Evolutionary conservation across 208 protist genomes (phyloP), one percentile per base, ranked within the genome.

Genomic region (Trypanosoma lewisi): DNA sequence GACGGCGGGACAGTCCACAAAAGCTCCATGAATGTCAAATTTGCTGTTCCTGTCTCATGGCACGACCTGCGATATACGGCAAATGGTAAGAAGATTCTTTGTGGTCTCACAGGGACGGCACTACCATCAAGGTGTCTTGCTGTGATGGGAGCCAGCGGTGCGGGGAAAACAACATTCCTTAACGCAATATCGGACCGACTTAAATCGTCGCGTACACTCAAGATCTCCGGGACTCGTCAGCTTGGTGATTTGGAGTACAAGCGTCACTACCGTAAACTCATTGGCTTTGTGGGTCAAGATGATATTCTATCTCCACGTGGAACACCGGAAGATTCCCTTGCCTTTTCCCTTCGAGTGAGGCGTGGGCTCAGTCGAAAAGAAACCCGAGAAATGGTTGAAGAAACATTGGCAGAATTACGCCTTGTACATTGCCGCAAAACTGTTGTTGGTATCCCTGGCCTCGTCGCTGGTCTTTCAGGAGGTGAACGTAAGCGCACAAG

Each of bases 161-260:
- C 89, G 31, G 89, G 89, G 54, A 96, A 96, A 73, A 93, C 89
- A 48, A 94, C 88, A 12, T 89, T 94, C 69, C 75, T 96, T 31
- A 91, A 92, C 63, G 85, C 85, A 34, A 73, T 95, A 33, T 82
- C 74, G 50, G 84, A 91, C 45, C 78, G 81, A 14, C 80, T 95
- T 7, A 66, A 77, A 39, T 61, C 61, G 1, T 63, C 55, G 34
- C 48, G 63, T 28, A 58, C 71, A n/a, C 54, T 77, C 19, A 78
- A 78, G 58, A 53, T 93, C 37, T 59, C 54, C 16, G 86, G 85
- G 23, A 70, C 66, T 19, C 67, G 73, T 41, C 82, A 89, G 76
- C 76, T 93, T 14, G 85, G 85, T 23, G 86, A 90, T 25, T 68
- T 79, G 31, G 73, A 77, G 60, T 85, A 75, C 61, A 62, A 80